Evolutionary conservation across 1,139 yeast genomes (phyloP).

Genomic region (Diutina neorugosa): DNA sequence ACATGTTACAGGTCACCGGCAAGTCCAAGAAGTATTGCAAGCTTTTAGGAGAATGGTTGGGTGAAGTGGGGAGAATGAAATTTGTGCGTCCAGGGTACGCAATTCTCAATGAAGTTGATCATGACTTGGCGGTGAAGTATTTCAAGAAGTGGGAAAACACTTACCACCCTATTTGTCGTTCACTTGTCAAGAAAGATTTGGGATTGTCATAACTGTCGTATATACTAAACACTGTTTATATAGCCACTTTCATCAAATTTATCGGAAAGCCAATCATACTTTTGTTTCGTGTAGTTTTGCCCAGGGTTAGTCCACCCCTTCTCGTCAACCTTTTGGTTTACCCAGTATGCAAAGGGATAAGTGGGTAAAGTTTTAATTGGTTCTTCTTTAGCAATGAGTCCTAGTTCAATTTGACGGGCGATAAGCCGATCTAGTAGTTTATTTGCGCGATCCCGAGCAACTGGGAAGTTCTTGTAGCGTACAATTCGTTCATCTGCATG

Average conservation of each 20-base stretch:
- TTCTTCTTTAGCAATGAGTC: slow-evolving; percentile 42
- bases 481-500: slow-evolving; percentile 59
- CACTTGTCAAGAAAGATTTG: slow-evolving; percentile 68
- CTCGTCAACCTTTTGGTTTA: slow-evolving; percentile 22
- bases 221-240: not conserved
- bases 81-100: slow-evolving; percentile 81
- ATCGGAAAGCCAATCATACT: not conserved
- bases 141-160: slow-evolving; percentile 44
- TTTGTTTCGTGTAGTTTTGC: not conserved
- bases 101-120: slow-evolving; percentile 51
- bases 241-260: slow-evolving; percentile 2
- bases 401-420: slow-evolving; percentile 43
- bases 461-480: slow-evolving; percentile 48
- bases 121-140: slow-evolving; percentile 50
- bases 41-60: slow-evolving; percentile 67
- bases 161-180: slow-evolving; percentile 80
- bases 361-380: slow-evolving; percentile 48
- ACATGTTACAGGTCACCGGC: slow-evolving; percentile 45
- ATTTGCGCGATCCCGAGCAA: slow-evolving; percentile 44
- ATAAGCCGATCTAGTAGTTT: slow-evolving; percentile 47
- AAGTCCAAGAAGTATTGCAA: slow-evolving; percentile 32
- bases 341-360: slow-evolving; percentile 51
- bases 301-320: slow-evolving; percentile 35
- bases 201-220: slow-evolving; percentile 10
- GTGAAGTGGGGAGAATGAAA: slow-evolving; percentile 91